Evolutionary conservation across 2,329 filamentous ascomycete species (phyloP).

Genomic region (Penicillium sclerotiorum): DNA sequence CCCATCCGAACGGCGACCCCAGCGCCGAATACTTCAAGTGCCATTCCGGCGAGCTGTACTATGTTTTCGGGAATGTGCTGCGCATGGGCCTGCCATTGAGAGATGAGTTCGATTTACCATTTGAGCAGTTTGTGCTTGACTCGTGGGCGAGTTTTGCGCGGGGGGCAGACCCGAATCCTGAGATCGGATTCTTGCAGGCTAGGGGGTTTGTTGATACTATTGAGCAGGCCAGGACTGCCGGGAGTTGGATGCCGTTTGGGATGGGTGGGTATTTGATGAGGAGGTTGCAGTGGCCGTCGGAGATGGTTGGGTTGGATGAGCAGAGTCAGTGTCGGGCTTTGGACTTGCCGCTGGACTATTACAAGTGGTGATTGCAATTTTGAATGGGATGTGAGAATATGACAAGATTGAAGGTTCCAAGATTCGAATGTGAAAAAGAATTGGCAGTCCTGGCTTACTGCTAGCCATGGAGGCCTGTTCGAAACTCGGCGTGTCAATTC

Average conservation of each 20-base stretch:
- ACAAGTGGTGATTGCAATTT: background rate
- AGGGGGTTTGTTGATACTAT: constrained; percentile 22
- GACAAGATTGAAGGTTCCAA: too few species aligned
- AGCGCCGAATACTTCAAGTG: constrained; percentile 55
- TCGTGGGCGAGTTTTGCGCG: constrained; percentile 28
- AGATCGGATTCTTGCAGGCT: constrained; percentile 15
- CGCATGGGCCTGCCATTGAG: constrained; percentile 19
- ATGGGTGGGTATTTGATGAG: constrained; percentile 8
- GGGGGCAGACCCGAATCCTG: constrained; percentile 19
- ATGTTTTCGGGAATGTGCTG: constrained; percentile 56
- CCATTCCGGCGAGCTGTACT: constrained; percentile 60
- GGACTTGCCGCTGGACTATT: constrained; percentile 15
- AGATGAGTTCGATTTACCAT: constrained; percentile 24
- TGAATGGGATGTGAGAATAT: too few species aligned
- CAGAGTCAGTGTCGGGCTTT: constrained; percentile 17
- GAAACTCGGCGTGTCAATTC: too few species aligned
- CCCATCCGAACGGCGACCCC: constrained; percentile 50
- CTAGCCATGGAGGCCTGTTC: too few species aligned
- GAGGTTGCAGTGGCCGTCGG: constrained; percentile 21
- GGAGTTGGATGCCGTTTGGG: constrained; percentile 14
- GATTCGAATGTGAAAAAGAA: too few species aligned
- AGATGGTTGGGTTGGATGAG: constrained; percentile 17
- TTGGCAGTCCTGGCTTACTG: too few species aligned
- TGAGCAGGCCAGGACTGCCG: constrained; percentile 9
- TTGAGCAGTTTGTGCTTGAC: constrained; percentile 27